Base-by-base conservation (phyloP, 208 protist species). In the Porcisia hertigi region DNA sequence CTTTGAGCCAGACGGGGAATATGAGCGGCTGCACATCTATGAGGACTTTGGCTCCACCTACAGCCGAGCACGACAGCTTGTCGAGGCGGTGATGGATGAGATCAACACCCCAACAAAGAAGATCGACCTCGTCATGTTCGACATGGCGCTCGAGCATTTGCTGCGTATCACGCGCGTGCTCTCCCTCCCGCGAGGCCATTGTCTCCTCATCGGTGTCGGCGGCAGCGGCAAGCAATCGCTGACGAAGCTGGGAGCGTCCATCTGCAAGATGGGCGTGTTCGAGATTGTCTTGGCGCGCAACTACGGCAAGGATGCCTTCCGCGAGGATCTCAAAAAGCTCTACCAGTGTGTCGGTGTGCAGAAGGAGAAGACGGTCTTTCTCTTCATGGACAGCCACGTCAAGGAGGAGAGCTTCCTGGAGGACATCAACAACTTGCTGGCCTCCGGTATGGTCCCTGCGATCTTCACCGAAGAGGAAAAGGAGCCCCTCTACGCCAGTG, bases 381-480 rank as follows among this genome's bases (percentile, higher is more conserved):
- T 99, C 2, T 99, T 99, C 81, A 99, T 98, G 74, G 99, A 99
- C 82, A 90, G 89, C 39, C 98, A 99, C 80, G 98, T 99, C 43
- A 99, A 98, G 77, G 87, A 99, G 71, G 98, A 99, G 81, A 92
- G 96, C 47, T 99, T 99, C 82, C 86, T 99, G 9, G 99, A 99
- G 91, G 88, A 99, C 54, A 99, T 99, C 85, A 99, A 99, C 91
- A 99, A 99, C 89, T 98, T 99, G 88, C 90, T 99, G 1, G 99
- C 99, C 69, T 97, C 94, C 16, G 99, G 99, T 62, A 98, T 99
- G 87, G 98, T 99, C 54, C 99, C 99, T 14, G 98, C 98, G 9
- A 90, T 99, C 20, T 99, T 99, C 84, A 79, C 90, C n/a, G 96
- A 99, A 69, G 97, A 99, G 74, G 99, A 99, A 83, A 99, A 98